A percentile compares a stretch with the other conserved stretches of the same genome.
Conservation (phyloP, 2,329 filamentous ascomycete species). For the Rutstroemia sp. region DNA sequence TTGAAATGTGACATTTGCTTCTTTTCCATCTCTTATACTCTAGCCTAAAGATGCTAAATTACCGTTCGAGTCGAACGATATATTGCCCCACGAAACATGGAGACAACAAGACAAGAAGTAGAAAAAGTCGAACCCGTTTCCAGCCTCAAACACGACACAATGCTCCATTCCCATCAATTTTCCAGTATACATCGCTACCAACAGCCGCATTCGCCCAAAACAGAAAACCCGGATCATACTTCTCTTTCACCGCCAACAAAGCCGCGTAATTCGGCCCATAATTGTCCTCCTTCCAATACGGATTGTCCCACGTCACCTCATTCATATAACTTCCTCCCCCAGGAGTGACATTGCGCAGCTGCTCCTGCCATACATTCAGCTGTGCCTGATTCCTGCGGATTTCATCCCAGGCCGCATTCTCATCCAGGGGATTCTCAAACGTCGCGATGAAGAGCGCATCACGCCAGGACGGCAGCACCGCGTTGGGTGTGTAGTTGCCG, state of each 20-base stretch:
- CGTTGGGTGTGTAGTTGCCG: neutral
- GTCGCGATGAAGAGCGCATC: neutral
- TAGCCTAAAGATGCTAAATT: no score
- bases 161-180: neutral
- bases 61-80: no score
- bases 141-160: neutral
- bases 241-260: neutral
- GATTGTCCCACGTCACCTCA: neutral
- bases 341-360: neutral
- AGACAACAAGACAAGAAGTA: no score
- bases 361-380: neutral
- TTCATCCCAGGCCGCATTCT: neutral
- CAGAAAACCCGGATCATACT: neutral
- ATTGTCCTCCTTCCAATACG: neutral
- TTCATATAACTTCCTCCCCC: neutral
- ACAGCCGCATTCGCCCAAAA: neutral
- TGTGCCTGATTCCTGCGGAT: neutral
- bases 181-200: neutral
- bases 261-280: neutral
- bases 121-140: no score
- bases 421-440: neutral
- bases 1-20: no score
- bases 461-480: neutral
- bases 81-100: no score
- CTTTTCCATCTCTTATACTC: no score